Conservation (phyloP, 257 asterid species). For the Nicotiana obtusifolia region DNA sequence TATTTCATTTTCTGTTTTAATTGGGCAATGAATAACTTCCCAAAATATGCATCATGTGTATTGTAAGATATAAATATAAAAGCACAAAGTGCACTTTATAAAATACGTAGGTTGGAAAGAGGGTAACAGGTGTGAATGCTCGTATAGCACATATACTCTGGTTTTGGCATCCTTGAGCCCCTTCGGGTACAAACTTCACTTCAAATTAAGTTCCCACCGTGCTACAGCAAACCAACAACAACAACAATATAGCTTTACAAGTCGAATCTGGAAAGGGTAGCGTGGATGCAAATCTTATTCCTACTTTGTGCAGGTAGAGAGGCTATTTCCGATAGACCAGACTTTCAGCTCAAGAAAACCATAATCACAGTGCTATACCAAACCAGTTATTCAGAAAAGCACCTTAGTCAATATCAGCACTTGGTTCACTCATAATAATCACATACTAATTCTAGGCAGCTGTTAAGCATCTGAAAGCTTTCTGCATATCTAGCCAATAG, state of each 20-base stretch:
- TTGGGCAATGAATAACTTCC: not conserved
- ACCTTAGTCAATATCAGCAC: not conserved
- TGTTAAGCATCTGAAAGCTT: not conserved
- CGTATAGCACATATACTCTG: no score
- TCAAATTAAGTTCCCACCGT: no score
- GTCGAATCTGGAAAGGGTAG: no score
- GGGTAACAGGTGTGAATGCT: not conserved
- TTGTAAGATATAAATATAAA: not conserved
- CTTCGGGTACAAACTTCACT: no score
- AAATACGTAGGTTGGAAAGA: not conserved
- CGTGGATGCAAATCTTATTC: no score
- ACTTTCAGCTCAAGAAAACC: no score
- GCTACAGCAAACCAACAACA: no score
- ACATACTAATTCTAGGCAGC: not conserved
- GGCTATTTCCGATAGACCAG: no score
- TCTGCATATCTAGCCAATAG: not conserved
- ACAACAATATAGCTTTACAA: no score
- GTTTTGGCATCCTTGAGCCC: no score
- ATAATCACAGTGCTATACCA: not conserved
- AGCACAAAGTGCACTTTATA: not conserved
- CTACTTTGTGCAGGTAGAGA: no score
- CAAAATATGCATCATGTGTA: not conserved
- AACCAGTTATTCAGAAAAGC: not conserved
- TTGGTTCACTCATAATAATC: not conserved
- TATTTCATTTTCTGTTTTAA: not conserved